Conservation (phyloP, 208 protist species). For the Histomonas meleagridis region DNA sequence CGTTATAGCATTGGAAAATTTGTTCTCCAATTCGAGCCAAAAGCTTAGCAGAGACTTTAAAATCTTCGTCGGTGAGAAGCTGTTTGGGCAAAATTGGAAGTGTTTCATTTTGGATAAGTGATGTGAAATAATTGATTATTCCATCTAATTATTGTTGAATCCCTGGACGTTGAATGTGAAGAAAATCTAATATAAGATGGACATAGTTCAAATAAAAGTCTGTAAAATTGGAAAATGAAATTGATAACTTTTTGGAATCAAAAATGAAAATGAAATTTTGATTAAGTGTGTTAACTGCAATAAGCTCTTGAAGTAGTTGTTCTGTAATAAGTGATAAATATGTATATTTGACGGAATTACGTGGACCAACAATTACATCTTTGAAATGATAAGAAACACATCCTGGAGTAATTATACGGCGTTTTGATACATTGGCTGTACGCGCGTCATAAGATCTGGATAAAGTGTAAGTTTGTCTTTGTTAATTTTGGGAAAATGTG, state of each 20-base stretch:
- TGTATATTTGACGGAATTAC: neutral
- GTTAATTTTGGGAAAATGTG: too few relatives aligned
- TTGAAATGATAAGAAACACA: constrained; percentile 1
- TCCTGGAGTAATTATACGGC: too few relatives aligned
- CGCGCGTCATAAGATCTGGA: too few relatives aligned
- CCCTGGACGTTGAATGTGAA: neutral
- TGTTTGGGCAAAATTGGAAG: neutral
- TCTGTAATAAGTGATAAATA: too few relatives aligned
- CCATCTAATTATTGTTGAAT: neutral
- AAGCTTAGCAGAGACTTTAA: neutral
- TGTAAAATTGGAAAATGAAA: neutral
- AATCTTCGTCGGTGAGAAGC: neutral
- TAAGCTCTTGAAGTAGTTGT: too few relatives aligned
- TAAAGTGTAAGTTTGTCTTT: too few relatives aligned
- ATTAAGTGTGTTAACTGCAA: too few relatives aligned
- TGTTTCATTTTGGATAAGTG: neutral
- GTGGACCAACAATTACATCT: neutral
- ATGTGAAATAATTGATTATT: neutral
- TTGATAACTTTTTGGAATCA: neutral
- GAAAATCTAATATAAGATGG: neutral
- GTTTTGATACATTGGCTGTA: too few relatives aligned
- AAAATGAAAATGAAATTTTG: neutral
- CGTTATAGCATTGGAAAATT: neutral
- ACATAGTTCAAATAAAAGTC: neutral
- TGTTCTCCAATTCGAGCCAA: neutral